These are phyloP conservation scores for Asterophora parasitica DNA, from an alignment of 768 basidiomycete species.

Conservation along the genomic window DNA sequence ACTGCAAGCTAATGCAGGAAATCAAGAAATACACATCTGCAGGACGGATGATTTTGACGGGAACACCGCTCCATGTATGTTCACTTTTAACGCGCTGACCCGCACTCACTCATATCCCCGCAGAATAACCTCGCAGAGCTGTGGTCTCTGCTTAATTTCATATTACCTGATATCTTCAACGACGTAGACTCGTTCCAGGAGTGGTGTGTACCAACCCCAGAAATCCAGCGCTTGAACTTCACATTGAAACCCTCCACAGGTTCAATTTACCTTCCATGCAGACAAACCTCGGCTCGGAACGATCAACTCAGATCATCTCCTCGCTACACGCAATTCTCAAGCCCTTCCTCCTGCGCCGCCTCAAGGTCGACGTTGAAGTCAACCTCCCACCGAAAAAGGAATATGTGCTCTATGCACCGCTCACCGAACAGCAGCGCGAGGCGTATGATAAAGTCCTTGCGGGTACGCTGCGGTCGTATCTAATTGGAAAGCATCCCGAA, in stretches of 20 bases:
- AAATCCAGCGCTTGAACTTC: no score
- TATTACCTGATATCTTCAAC: slow-evolving; percentile 89
- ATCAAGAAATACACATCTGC: slow-evolving; percentile 83
- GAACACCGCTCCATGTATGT: slow-evolving; percentile 90
- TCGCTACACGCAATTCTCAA: slow-evolving; percentile 88
- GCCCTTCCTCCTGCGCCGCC: slow-evolving; percentile 88
- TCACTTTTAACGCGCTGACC: background rate
- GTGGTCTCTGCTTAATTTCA: slow-evolving; percentile 94
- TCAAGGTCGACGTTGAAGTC: slow-evolving; percentile 84
- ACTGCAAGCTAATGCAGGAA: slow-evolving; percentile 86
- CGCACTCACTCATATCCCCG: background rate
- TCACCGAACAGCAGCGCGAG: slow-evolving; percentile 78
- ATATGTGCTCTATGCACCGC: slow-evolving; percentile 89
- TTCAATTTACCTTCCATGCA: slow-evolving; percentile 70
- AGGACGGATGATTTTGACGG: slow-evolving; percentile 90
- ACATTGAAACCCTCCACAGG: slow-evolving; percentile 29
- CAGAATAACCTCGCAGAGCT: slow-evolving; percentile 95
- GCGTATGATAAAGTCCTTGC: slow-evolving; percentile 78
- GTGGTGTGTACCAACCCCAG: slow-evolving; percentile 55
- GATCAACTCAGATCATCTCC: slow-evolving; percentile 64
- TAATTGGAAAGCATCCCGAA: slow-evolving; percentile 35
- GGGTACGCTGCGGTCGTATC: slow-evolving; percentile 63
- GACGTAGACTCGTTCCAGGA: slow-evolving; percentile 88
- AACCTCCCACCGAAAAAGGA: slow-evolving; percentile 88
- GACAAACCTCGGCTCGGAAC: slow-evolving; percentile 48